Base-by-base conservation (phyloP, 257 asterid genomes). In the Solanum paucissectum region DNA sequence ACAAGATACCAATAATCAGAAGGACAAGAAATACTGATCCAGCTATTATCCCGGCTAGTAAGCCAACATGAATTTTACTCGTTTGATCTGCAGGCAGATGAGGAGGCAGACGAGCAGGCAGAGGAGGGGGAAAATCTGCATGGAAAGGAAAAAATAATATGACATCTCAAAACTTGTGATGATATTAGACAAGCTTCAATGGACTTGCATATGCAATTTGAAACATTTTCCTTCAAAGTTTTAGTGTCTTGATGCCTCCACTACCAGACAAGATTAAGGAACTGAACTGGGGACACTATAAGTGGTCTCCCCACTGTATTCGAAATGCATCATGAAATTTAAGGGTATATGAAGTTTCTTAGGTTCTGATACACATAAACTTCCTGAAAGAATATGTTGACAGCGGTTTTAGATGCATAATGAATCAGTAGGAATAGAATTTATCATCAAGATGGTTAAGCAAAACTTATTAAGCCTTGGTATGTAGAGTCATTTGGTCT, bases 81-180 rank as follows among this genome's bases (percentile, higher is more conserved):
- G 86, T 91, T 84, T 91, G 71, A 29, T 40, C 89, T 91, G 89
- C 90, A 49, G 89, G 90, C 74, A 36, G 83, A 21, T 1, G 18
- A 36, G 52, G 33, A 74, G 83, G 52, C 79, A 72, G 77, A 66
- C 73, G 73, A 69, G 89, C 91, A 46, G 89, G 90, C 83, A 95
- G 90, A 87, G 97, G 98, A 69, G 97, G 98, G 71, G 88, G 88
- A 88, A 96, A 96, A 88, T 96, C 99, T 96, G 95, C 90, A 85
- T 2, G 44, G 68, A 18, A 33, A 49, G 38, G 12, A 6, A 82
- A 82, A 58, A 49, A 32, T 33, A 82, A 49, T 49, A 29, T 46
- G 40, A 81, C 25, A 81, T 46, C 85, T 81, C 85, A 5, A 5
- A 25, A 46, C 40, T 27, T 81, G 25, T 44, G 85, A 81, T 9